Conservation (phyloP, 768 basidiomycete genomes). For the Clitopilus hobsonii region DNA sequence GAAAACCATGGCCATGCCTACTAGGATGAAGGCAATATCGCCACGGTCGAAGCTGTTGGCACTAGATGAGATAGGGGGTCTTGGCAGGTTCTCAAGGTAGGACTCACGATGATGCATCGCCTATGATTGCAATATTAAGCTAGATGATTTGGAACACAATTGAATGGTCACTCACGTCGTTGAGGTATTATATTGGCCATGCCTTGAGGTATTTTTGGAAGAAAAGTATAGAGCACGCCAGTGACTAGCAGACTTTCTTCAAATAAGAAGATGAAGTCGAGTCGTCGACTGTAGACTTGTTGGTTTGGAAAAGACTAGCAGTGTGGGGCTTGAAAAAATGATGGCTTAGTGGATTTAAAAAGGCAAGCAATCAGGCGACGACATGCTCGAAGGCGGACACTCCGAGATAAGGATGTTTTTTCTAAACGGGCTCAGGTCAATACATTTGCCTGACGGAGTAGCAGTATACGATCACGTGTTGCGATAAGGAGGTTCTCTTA, state of each 20-base stretch:
- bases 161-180: slow-evolving; percentile 10
- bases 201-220: slow-evolving; percentile 4
- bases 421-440: background rate
- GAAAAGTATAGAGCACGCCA: background rate
- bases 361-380: background rate
- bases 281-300: slow-evolving; percentile 1
- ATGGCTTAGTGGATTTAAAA: background rate
- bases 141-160: background rate
- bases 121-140: slow-evolving; percentile 4
- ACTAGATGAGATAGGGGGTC: background rate
- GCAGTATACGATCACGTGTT: background rate
- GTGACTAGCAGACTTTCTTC: background rate
- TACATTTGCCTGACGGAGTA: background rate
- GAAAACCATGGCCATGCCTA: slow-evolving; percentile 65
- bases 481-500: background rate
- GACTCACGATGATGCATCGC: slow-evolving; percentile 16
- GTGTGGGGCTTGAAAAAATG: background rate
- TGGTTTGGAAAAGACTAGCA: background rate
- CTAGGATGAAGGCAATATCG: slow-evolving; percentile 66
- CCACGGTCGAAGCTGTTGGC: slow-evolving; percentile 58
- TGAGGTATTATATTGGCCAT: slow-evolving; percentile 1
- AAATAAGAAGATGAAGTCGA: background rate
- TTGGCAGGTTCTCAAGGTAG: background rate
- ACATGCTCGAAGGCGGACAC: background rate
- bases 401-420: background rate